phyloP scores from a whole-genome alignment of 257 asterid genomes.

The Solanum pinnatisectum region DNA sequence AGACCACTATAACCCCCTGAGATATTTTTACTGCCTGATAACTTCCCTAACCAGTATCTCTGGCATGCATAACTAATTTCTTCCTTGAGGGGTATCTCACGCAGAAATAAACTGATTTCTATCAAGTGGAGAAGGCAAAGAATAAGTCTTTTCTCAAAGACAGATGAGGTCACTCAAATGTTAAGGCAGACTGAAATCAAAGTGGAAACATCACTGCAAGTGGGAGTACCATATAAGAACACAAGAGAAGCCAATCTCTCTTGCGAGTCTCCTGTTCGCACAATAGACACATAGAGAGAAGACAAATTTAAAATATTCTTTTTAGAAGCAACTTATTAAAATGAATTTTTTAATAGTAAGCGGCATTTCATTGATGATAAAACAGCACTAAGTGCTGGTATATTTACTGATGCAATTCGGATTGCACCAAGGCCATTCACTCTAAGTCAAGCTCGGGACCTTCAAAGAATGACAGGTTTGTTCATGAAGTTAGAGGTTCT shows the following conservation, averaged over 20 bases:
- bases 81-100: neutral
- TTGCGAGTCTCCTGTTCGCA: neutral
- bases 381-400: neutral
- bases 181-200: neutral
- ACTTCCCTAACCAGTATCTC: neutral
- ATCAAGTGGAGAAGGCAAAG: neutral
- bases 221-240: neutral
- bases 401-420: neutral
- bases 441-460: no score
- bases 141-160: neutral
- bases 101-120: neutral
- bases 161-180: neutral
- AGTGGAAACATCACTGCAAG: neutral
- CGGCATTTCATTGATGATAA: neutral
- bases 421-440: no score
- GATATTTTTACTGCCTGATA: neutral
- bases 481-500: no score
- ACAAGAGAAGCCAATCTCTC: neutral
- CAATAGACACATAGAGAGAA: neutral
- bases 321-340: neutral
- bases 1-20: neutral
- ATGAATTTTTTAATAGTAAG: neutral
- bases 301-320: neutral
- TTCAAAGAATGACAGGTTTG: no score
- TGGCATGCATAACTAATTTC: neutral